These are phyloP conservation scores for Naganishia friedmannii DNA, from an alignment of 768 basidiomycete species.

Conservation along the genomic window DNA sequence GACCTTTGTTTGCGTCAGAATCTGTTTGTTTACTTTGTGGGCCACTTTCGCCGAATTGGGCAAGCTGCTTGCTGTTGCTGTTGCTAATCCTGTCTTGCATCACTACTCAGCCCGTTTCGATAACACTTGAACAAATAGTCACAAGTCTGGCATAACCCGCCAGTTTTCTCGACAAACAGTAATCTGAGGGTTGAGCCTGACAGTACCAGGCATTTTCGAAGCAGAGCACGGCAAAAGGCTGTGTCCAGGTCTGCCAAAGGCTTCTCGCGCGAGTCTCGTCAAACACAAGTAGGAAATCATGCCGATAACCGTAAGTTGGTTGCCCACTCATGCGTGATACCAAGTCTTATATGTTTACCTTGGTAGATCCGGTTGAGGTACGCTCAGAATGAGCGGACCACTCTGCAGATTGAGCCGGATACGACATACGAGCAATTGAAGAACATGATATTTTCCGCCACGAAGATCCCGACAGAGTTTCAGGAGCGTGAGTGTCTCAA, in stretches of 20 bases:
- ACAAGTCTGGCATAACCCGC: neutral
- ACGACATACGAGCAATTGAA: slow-evolving; percentile 68
- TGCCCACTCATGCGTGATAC: neutral
- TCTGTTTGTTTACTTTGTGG: slow-evolving; percentile 16
- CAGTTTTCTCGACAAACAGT: neutral
- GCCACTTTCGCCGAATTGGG: slow-evolving; percentile 11
- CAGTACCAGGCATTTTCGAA: too few species aligned
- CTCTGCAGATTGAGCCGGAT: slow-evolving; percentile 66
- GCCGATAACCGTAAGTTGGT: neutral
- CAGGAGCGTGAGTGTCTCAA: slow-evolving; percentile 63
- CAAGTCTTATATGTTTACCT: neutral
- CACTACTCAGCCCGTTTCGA: too few species aligned
- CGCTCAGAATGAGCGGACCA: slow-evolving; percentile 70
- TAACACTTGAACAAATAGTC: too few species aligned
- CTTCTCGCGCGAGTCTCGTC: neutral
- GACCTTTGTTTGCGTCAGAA: slow-evolving; percentile 7
- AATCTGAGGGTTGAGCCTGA: too few species aligned
- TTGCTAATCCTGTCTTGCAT: too few species aligned
- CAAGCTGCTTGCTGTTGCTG: neutral
- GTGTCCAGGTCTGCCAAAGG: neutral
- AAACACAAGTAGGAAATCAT: neutral
- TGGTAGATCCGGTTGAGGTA: slow-evolving; percentile 68
- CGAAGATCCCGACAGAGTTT: slow-evolving; percentile 69
- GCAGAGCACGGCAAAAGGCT: neutral
- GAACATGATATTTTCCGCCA: slow-evolving; percentile 64